Evolutionary conservation across 2,329 filamentous ascomycete genomes (phyloP).

Genomic region (Lecanoromycetidae sp.): DNA sequence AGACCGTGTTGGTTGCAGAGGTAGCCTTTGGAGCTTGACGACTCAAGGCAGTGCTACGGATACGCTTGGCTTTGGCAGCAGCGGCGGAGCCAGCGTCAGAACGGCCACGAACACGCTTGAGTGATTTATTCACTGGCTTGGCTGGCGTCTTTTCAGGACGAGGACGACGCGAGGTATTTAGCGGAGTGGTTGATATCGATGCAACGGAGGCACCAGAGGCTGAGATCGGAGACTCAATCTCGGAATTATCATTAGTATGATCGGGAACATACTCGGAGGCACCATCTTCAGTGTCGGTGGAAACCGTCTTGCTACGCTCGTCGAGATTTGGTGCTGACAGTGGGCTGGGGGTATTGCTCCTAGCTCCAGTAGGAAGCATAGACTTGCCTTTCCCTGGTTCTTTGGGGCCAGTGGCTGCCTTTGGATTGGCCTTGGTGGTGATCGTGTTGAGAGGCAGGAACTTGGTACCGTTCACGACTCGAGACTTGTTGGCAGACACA

Average conservation of each 20-base stretch:
- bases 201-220: no score
- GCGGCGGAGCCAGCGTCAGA: background rate
- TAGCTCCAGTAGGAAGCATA: background rate
- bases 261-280: background rate
- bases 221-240: background rate
- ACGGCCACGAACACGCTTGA: background rate
- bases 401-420: background rate
- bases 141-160: background rate
- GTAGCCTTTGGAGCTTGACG: conserved; percentile 3
- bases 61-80: background rate
- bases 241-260: background rate
- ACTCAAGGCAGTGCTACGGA: background rate
- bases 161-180: background rate
- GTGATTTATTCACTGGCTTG: background rate
- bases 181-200: background rate
- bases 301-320: no score
- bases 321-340: background rate
- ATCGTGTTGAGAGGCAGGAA: background rate
- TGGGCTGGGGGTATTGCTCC: background rate
- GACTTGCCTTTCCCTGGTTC: background rate
- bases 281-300: background rate
- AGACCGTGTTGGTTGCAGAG: background rate
- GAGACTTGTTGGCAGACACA: background rate
- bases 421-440: background rate
- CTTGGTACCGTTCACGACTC: background rate